Conservation (phyloP, 768 basidiomycete genomes). For the Pluteus cervinus region DNA sequence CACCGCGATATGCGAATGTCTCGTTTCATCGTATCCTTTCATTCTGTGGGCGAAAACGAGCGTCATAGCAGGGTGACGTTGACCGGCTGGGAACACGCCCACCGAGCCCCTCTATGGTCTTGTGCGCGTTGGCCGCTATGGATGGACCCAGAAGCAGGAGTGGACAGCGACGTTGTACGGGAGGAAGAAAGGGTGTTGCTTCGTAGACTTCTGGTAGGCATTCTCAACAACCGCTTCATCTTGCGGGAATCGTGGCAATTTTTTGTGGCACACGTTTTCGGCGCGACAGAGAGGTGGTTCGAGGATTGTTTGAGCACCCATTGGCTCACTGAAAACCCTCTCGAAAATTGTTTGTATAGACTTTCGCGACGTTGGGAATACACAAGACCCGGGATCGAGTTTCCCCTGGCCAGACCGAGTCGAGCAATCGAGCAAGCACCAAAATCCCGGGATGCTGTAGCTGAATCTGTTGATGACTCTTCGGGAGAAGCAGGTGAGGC, state of each 20-base stretch:
- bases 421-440: too few relatives aligned
- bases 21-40: conserved; percentile 19
- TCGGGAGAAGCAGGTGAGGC: too few relatives aligned
- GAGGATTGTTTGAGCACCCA: conserved; percentile 20
- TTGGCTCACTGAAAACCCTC: conserved; percentile 16
- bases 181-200: conserved; percentile 16
- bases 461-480: too few relatives aligned
- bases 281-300: conserved; percentile 24
- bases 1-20: conserved; percentile 24
- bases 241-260: conserved; percentile 13
- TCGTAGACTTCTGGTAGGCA: conserved; percentile 15
- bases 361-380: conserved; percentile 18
- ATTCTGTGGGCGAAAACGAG: conserved; percentile 8
- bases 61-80: conserved; percentile 11
- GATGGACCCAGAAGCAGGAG: conserved; percentile 13
- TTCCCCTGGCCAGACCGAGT: too few relatives aligned
- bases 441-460: too few relatives aligned
- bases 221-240: conserved; percentile 12
- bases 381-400: conserved; percentile 9
- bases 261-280: conserved; percentile 21
- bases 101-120: conserved; percentile 23
- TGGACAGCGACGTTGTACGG: conserved; percentile 15
- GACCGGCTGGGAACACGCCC: conserved; percentile 25
- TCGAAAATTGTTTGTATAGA: conserved; percentile 17
- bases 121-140: conserved; percentile 24